These are phyloP conservation scores for Podospora didyma DNA, from an alignment of 495 filamentous ascomycete genomes.

Conservation along the genomic window DNA sequence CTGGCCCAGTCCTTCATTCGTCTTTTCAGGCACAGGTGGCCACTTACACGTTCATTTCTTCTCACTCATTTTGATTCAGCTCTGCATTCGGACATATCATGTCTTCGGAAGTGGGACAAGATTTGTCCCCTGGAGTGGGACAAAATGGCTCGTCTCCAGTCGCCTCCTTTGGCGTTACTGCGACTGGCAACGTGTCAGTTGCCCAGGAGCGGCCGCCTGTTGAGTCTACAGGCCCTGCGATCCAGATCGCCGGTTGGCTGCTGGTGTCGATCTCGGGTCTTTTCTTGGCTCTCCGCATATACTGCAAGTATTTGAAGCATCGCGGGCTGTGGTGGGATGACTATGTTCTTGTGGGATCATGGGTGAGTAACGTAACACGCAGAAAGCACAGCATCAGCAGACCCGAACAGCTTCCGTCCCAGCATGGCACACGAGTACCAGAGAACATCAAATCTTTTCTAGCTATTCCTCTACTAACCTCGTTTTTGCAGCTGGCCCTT, in stretches of 20 bases:
- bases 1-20: constrained; percentile 1
- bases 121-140: too few relatives aligned
- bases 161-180: neutral
- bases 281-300: constrained; percentile 27
- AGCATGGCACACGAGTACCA: too few relatives aligned
- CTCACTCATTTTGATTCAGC: neutral
- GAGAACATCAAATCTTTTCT: too few relatives aligned
- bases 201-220: neutral
- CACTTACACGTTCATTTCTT: neutral
- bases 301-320: constrained; percentile 24
- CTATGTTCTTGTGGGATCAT: constrained; percentile 19
- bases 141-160: too few relatives aligned
- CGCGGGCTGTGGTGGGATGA: constrained; percentile 31
- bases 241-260: constrained; percentile 11
- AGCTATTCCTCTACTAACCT: neutral
- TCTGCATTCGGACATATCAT: too few relatives aligned
- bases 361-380: constrained; percentile 21
- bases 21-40: neutral
- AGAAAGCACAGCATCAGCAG: neutral
- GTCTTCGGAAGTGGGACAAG: too few relatives aligned
- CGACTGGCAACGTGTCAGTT: neutral
- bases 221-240: constrained; percentile 12
- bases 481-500: constrained; percentile 15
- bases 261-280: constrained; percentile 16
- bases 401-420: neutral